Percentiles rank a stretch among this genome's conserved stretches.
Evolutionary conservation across 495 filamentous ascomycete genomes (phyloP).

Genomic region (Podospora pseudocomata): DNA sequence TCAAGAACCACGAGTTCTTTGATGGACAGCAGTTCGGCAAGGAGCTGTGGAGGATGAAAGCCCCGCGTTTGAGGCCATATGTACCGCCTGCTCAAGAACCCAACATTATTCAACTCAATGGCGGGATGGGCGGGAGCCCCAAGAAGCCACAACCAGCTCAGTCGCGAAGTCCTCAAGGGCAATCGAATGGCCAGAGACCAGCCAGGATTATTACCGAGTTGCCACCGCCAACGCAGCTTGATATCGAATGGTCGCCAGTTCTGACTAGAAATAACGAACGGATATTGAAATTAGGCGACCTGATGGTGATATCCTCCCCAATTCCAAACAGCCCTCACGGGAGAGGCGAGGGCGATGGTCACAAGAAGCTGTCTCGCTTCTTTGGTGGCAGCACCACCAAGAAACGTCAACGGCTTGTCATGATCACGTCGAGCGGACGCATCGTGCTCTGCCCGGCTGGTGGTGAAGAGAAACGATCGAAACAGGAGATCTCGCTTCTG

Average conservation of each 20-base stretch:
- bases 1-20: constrained; percentile 97
- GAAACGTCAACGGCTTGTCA: constrained; percentile 87
- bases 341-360: constrained; percentile 49
- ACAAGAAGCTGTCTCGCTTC: constrained; percentile 86
- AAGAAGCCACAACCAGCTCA: constrained; percentile 54
- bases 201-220: constrained; percentile 91
- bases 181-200: constrained; percentile 53
- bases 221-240: constrained; percentile 90
- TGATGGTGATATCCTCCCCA: constrained; percentile 76
- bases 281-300: constrained; percentile 89
- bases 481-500: constrained; percentile 81
- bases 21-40: constrained; percentile 84
- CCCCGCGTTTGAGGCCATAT: constrained; percentile 84
- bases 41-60: constrained; percentile 84
- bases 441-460: constrained; percentile 89
- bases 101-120: constrained; percentile 74
- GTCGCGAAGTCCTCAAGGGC: constrained; percentile 39
- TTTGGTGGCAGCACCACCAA: constrained; percentile 88
- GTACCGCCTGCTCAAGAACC: constrained; percentile 74
- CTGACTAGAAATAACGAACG: constrained; percentile 86
- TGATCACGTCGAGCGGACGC: constrained; percentile 88
- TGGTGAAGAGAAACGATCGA: constrained; percentile 93
- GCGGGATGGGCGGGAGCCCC: constrained; percentile 34
- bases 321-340: constrained; percentile 65
- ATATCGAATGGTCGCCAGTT: constrained; percentile 99